Evolutionary conservation across 192 early-diverging fungal species (phyloP).

Genomic region (Backusella tarrabulga): DNA sequence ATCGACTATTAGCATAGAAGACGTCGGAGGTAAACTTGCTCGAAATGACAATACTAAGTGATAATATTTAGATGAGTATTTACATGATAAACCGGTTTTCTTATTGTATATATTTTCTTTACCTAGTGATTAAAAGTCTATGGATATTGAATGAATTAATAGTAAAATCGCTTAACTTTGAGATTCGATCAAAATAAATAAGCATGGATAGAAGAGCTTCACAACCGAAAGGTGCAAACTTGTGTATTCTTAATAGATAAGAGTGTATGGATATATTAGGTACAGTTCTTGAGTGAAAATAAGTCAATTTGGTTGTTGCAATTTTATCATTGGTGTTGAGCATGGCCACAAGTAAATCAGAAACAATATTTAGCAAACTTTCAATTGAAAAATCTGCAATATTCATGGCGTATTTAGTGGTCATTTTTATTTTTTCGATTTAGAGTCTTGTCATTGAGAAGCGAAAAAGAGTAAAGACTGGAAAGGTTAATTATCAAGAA

Average conservation of each 20-base stretch:
- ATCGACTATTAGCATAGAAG: constrained; percentile 68
- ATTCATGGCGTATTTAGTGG: constrained; percentile 6
- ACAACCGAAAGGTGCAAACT: constrained; percentile 66
- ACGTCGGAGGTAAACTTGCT: constrained; percentile 73
- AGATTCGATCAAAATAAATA: constrained; percentile 70
- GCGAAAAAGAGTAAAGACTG: neutral
- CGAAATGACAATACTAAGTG: constrained; percentile 57
- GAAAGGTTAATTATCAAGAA: neutral
- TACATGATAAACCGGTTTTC: neutral
- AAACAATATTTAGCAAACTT: constrained; percentile 47
- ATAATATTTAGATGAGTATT: neutral
- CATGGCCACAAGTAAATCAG: constrained; percentile 49
- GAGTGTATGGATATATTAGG: constrained; percentile 63
- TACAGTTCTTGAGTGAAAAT: constrained; percentile 70
- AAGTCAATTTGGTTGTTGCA: constrained; percentile 40
- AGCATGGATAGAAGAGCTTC: constrained; percentile 65
- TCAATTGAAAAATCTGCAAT: constrained; percentile 47
- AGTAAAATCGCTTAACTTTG: constrained; percentile 48
- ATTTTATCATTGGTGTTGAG: constrained; percentile 47
- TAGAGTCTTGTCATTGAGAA: neutral
- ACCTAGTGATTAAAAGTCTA: constrained; percentile 60
- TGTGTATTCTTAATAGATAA: constrained; percentile 67
- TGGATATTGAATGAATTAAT: constrained; percentile 71
- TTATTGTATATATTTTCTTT: constrained; percentile 6
- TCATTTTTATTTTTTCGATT: neutral